These are phyloP conservation scores for Tuber magnatum DNA, from an alignment of 495 filamentous ascomycete species.

Conservation along the genomic window DNA sequence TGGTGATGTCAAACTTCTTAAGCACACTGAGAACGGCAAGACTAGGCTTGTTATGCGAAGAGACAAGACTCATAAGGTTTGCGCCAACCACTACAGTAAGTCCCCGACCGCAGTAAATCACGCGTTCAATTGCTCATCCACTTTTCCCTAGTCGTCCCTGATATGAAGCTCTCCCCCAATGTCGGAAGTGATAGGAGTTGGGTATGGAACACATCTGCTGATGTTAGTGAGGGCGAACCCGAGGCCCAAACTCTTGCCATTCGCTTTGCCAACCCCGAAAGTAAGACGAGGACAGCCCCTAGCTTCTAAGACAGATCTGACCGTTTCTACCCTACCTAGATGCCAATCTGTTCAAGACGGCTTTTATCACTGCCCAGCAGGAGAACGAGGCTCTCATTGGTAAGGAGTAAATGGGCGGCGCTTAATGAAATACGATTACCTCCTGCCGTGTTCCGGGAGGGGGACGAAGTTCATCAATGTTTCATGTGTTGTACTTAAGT, in stretches of 20 bases:
- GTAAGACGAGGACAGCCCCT: slow-evolving; percentile 50
- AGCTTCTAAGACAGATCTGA: slow-evolving; percentile 2
- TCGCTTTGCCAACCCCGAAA: slow-evolving; percentile 95
- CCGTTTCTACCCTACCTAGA: slow-evolving; percentile 49
- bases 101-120: slow-evolving; percentile 9
- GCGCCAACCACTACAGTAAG: slow-evolving; percentile 99
- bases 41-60: slow-evolving; percentile 96
- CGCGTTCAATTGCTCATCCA: slow-evolving; percentile 17
- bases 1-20: slow-evolving; percentile 89
- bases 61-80: slow-evolving; percentile 99
- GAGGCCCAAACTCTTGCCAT: slow-evolving; percentile 95
- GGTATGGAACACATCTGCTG: slow-evolving; percentile 98
- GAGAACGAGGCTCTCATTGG: slow-evolving; percentile 84
- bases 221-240: slow-evolving; percentile 96
- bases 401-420: slow-evolving; percentile 42
- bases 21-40: slow-evolving; percentile 98
- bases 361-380: slow-evolving; percentile 95
- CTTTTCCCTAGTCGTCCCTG: slow-evolving; percentile 72
- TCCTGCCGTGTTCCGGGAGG: not conserved
- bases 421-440: not conserved
- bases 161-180: slow-evolving; percentile 97
- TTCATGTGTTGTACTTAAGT: slow-evolving; percentile 2
- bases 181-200: slow-evolving; percentile 96
- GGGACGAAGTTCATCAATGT: not conserved
- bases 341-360: slow-evolving; percentile 95